A percentile compares a stretch with the other conserved stretches of the same genome.
These are phyloP conservation scores for Moricandia moricandioides DNA, from an alignment of 345 rosid genomes.

Conservation along the genomic window DNA sequence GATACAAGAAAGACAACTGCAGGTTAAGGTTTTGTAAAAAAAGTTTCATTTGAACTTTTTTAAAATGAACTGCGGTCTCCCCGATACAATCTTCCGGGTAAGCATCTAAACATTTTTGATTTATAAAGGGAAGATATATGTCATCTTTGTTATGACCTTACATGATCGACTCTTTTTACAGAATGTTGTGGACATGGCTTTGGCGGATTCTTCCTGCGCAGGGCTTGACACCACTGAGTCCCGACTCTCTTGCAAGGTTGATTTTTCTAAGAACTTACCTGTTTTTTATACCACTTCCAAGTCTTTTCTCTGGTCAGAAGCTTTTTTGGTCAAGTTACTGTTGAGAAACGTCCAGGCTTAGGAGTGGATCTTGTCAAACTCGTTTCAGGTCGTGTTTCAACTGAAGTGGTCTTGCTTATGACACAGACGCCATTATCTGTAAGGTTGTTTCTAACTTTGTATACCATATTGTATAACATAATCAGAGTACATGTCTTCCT, in stretches of 20 bases:
- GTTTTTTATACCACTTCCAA: neutral
- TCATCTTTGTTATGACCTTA: neutral
- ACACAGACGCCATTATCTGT: slow-evolving; percentile 76
- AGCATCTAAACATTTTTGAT: neutral
- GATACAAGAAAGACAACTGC: neutral
- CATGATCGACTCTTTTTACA: no score
- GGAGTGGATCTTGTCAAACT: slow-evolving; percentile 80
- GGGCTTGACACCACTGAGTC: slow-evolving; percentile 62
- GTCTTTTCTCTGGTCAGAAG: neutral
- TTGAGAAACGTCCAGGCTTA: slow-evolving; percentile 1
- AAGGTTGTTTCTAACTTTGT: slow-evolving; percentile 57
- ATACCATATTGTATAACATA: no score
- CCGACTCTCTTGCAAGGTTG: slow-evolving; percentile 79
- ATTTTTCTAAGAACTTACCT: slow-evolving; percentile 7
- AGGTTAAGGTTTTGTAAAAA: no score
- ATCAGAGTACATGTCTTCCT: no score
- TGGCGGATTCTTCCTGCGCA: slow-evolving; percentile 76
- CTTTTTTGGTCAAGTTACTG: no score
- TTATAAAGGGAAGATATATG: neutral
- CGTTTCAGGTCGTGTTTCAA: slow-evolving; percentile 95
- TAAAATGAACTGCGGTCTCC: slow-evolving; percentile 77
- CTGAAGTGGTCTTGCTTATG: slow-evolving; percentile 90
- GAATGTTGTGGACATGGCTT: no score
- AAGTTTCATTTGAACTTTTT: no score
- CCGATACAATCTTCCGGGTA: slow-evolving; percentile 82